These are phyloP conservation scores for Botrytis fabae DNA, from an alignment of 2,329 filamentous ascomycete genomes.

Conservation along the genomic window DNA sequence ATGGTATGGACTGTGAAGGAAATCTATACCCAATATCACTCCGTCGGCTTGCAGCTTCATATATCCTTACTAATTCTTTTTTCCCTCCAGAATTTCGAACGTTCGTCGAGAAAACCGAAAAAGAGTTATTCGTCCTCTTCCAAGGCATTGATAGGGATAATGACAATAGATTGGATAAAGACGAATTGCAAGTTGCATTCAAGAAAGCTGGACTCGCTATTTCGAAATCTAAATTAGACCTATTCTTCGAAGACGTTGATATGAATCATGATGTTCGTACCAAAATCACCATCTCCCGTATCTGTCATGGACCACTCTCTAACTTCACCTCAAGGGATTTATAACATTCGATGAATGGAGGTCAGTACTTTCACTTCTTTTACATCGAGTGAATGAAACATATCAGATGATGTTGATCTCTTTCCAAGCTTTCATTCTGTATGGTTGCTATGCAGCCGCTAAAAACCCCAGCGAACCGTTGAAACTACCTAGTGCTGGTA, in stretches of 20 bases:
- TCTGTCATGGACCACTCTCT: conserved; percentile 14
- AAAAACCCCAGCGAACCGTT: neutral
- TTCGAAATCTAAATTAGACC: conserved; percentile 71
- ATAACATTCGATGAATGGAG: conserved; percentile 97
- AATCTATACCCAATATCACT: neutral
- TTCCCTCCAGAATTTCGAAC: conserved; percentile 71
- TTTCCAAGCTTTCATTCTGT: neutral
- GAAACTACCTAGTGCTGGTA: neutral
- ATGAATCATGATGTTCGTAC: conserved; percentile 67
- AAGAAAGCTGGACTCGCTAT: conserved; percentile 75
- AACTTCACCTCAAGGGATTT: conserved; percentile 44
- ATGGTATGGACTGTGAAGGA: conserved; percentile 59
- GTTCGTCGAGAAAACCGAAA: conserved; percentile 86
- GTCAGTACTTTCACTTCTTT: conserved; percentile 53
- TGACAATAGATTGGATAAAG: conserved; percentile 82
- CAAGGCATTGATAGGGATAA: conserved; percentile 80
- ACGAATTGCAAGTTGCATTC: conserved; percentile 80
- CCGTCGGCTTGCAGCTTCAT: neutral
- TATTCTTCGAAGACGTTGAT: conserved; percentile 90
- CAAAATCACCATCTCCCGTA: neutral
- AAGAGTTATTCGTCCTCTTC: conserved; percentile 79
- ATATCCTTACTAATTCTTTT: conserved; percentile 20
- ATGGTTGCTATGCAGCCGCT: neutral
- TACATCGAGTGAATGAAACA: neutral
- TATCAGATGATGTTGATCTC: neutral